A percentile compares a stretch with the other conserved stretches of the same genome.
phyloP scores from a whole-genome alignment of 2,329 filamentous ascomycete genomes.

The Fusarium sp. region DNA sequence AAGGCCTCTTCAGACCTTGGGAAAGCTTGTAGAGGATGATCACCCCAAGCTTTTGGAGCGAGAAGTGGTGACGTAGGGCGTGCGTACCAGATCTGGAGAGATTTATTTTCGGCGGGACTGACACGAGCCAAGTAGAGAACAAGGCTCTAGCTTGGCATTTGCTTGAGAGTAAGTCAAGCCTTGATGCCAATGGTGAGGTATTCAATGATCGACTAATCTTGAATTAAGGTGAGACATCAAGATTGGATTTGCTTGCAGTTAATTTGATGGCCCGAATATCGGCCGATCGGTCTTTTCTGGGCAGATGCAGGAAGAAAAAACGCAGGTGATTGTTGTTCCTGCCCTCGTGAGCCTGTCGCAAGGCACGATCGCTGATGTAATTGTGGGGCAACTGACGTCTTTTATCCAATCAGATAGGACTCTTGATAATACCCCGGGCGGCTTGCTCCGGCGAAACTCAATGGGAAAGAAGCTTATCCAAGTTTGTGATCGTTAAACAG shows the following conservation, averaged over 20 bases:
- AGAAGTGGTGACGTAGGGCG: conserved; percentile 36
- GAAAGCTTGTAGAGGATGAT: conserved; percentile 20
- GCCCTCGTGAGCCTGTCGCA: conserved; percentile 29
- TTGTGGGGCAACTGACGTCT: not conserved
- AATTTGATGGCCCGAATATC: conserved; percentile 8
- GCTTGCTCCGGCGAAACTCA: conserved; percentile 22
- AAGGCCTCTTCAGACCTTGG: conserved; percentile 1
- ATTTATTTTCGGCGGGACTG: conserved; percentile 36
- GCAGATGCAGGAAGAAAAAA: conserved; percentile 7
- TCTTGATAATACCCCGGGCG: not conserved
- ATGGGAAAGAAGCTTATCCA: conserved; percentile 20
- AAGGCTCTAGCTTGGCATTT: conserved; percentile 28
- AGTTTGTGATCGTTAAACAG: not conserved
- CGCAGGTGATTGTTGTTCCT: conserved; percentile 28
- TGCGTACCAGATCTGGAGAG: not conserved
- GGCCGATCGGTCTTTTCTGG: conserved; percentile 23
- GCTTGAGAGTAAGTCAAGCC: not conserved
- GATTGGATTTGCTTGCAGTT: not conserved
- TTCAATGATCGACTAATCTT: not conserved
- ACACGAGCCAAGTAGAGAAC: conserved; percentile 39
- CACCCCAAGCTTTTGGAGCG: not conserved
- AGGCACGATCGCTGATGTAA: conserved; percentile 25
- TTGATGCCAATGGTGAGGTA: not conserved
- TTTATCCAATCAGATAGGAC: not conserved
- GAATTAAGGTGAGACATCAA: conserved; percentile 17